Base-by-base conservation (phyloP, 192 early-diverging fungal genomes). In the Phycomyces blakesleeanus region DNA sequence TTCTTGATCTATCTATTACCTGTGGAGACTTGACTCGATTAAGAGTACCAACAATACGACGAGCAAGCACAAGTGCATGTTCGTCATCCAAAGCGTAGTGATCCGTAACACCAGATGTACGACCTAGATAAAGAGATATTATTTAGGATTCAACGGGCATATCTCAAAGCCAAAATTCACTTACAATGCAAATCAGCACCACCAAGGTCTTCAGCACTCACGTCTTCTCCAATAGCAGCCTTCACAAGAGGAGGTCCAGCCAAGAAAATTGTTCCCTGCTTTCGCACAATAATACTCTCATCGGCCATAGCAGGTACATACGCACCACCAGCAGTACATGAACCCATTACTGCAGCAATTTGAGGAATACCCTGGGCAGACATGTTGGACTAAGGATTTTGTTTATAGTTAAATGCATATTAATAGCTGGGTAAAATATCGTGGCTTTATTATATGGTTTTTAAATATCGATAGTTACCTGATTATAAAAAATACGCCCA, bases 251-350 rank as follows among this genome's bases (percentile, higher is more conserved):
- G 96, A 61, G 96, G 96, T 1, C 96, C 96, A 3, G 87, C 96
- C 67, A 96, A 83, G 79, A 98, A 98, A 60, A 98, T 98, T 3
- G 96, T 98, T 8, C 96, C 96, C 73, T 98, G 94, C 29, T 89
- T 90, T 61, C 82, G 81, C 34, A 98, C 96, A 81, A 98, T 98
- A 60, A 98, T 88, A 80, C 89, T 92, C 76, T 98, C 93, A 75
- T 98, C 96, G 39, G 95, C 91, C 96, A 98, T 98, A 12, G 96
- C 94, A 44, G 96, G 96, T 25, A 98, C 94, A 72, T 98, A 98
- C 2, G 96, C 96, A 59, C 96, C 93, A 64, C 94, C 94, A 18
- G 96, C 96, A 20, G 96, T 98, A 79, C 96, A 98, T 16, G 92
- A 94, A 16, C 96, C 96, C 79, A 98, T 84, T 7, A 98, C 96